phyloP scores from a whole-genome alignment of 2,329 filamentous ascomycete species.

The Elsinoe batatas region DNA sequence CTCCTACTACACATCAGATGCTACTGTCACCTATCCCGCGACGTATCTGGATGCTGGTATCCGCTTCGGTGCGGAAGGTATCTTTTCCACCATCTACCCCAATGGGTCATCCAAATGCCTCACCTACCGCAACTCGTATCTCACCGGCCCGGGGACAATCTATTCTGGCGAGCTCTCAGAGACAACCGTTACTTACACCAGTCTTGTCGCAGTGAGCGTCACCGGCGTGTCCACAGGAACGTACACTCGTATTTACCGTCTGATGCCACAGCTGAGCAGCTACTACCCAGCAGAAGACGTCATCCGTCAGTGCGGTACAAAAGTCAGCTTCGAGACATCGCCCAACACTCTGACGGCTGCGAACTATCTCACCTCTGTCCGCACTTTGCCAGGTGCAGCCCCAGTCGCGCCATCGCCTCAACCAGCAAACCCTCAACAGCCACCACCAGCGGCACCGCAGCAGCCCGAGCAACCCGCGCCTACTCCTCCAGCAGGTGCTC shows the following conservation, averaged over 20 bases:
- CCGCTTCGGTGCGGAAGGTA: constrained; percentile 2
- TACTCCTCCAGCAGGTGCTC: neutral
- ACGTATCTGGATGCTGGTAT: constrained; percentile 1
- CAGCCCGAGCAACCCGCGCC: neutral
- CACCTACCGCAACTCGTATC: constrained; percentile 1
- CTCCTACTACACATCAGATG: neutral
- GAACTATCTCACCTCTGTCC: neutral
- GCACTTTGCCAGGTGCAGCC: constrained; percentile 1
- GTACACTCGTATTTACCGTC: neutral
- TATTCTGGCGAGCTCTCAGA: neutral
- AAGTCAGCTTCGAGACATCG: constrained; percentile 6
- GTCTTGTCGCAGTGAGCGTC: neutral
- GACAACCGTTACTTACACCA: neutral
- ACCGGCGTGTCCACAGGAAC: neutral
- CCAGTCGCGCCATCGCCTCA: neutral
- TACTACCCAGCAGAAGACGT: constrained; percentile 1
- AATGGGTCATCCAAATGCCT: constrained; percentile 1
- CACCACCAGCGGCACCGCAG: neutral
- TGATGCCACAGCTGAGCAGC: neutral
- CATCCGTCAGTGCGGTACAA: neutral
- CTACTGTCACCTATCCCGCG: neutral
- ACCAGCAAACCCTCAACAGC: neutral
- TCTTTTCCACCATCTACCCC: neutral
- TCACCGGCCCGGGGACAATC: neutral
- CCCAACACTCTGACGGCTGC: constrained; percentile 3